Evolutionary conservation across 1,284 basidiomycete species (phyloP).

Genomic region (Irpex lacteus): DNA sequence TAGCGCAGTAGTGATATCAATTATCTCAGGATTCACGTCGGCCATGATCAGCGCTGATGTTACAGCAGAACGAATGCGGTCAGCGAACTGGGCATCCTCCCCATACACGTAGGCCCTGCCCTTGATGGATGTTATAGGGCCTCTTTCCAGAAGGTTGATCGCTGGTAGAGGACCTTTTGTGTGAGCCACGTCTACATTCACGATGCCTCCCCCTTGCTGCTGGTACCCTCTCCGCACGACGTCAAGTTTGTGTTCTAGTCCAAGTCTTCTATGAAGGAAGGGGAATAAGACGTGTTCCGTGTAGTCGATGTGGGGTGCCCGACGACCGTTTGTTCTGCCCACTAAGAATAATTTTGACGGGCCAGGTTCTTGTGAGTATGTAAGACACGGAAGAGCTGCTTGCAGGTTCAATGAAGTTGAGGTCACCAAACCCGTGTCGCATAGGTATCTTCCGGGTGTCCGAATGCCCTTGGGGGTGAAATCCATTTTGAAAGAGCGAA

Average conservation of each 20-base stretch:
- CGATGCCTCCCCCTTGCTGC: slow-evolving; percentile 66
- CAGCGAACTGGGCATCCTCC: slow-evolving; percentile 49
- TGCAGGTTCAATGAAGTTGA: slow-evolving; percentile 69
- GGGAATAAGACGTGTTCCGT: slow-evolving; percentile 60
- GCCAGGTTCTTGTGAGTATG: slow-evolving; percentile 41
- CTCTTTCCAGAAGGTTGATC: slow-evolving; percentile 51
- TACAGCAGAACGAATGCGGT: slow-evolving; percentile 54
- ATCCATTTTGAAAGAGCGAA: slow-evolving; percentile 47
- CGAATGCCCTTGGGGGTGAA: slow-evolving; percentile 49
- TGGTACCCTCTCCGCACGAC: slow-evolving; percentile 60
- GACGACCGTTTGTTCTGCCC: slow-evolving; percentile 68
- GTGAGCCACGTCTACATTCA: slow-evolving; percentile 43
- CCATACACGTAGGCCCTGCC: slow-evolving; percentile 64
- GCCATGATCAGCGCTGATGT: slow-evolving; percentile 31
- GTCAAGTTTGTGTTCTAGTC: slow-evolving; percentile 41
- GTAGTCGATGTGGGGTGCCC: slow-evolving; percentile 73
- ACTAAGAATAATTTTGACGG: slow-evolving; percentile 48
- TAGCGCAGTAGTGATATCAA: slow-evolving; percentile 37
- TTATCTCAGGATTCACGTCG: slow-evolving; percentile 29
- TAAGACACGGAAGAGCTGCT: slow-evolving; percentile 62
- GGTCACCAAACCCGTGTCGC: slow-evolving; percentile 67
- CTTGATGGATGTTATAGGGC: slow-evolving; percentile 43
- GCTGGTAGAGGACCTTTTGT: slow-evolving; percentile 39
- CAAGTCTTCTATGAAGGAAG: slow-evolving; percentile 57
- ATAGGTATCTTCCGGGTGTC: slow-evolving; percentile 44